These are phyloP conservation scores for Inosperma sp. DNA, from an alignment of 768 basidiomycete species.

Conservation along the genomic window DNA sequence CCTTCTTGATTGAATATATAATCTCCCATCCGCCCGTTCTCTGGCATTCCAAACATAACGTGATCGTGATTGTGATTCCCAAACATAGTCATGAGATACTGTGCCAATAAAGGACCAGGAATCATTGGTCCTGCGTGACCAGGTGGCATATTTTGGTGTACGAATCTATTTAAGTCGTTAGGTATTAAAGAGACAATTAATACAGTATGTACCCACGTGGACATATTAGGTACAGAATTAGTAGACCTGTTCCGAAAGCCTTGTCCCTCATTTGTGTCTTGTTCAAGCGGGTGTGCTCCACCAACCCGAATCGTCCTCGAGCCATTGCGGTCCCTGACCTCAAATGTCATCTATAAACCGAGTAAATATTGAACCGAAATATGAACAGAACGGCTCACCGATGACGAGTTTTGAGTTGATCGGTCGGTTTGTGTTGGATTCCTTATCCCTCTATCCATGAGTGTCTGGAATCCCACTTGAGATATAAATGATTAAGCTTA, in stretches of 20 bases:
- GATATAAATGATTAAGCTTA: not conserved
- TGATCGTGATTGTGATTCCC: constrained; percentile 44
- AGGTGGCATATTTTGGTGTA: constrained; percentile 15
- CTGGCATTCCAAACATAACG: constrained; percentile 42
- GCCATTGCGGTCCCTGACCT: constrained; percentile 25
- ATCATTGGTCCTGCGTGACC: constrained; percentile 38
- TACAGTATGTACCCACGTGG: constrained; percentile 41
- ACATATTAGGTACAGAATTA: constrained; percentile 40
- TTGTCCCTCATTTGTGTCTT: not conserved
- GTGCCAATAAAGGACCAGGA: constrained; percentile 60
- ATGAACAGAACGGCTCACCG: constrained; percentile 13
- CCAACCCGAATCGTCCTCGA: constrained; percentile 27
- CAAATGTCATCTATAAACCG: constrained; percentile 23
- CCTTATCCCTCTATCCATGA: constrained; percentile 34
- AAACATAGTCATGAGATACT: constrained; percentile 65
- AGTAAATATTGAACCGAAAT: not conserved
- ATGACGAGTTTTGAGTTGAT: constrained; percentile 14
- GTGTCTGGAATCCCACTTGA: constrained; percentile 33
- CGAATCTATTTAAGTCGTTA: constrained; percentile 29
- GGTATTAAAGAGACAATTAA: constrained; percentile 22
- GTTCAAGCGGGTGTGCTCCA: constrained; percentile 22
- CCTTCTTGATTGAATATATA: constrained; percentile 93
- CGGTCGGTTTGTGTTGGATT: constrained; percentile 11
- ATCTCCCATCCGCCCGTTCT: constrained; percentile 72
- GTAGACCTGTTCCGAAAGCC: constrained; percentile 17